A percentile compares a stretch with the other conserved stretches of the same genome.
phyloP scores from a whole-genome alignment of 495 filamentous ascomycete genomes.

The Hypomontagnella submonticulosa region DNA sequence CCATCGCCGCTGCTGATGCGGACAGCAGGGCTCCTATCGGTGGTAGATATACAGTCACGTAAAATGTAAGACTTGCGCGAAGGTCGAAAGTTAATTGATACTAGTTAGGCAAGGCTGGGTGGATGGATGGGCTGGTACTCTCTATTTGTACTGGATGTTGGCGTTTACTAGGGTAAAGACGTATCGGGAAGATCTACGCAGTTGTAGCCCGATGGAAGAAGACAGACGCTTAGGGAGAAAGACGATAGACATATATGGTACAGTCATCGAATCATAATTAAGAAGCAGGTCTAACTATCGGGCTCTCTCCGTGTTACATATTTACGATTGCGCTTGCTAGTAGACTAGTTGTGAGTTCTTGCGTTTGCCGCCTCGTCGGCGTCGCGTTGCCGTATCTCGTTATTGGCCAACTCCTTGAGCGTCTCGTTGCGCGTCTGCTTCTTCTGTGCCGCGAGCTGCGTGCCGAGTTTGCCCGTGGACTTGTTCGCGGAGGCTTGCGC shows the following conservation, averaged over 20 bases:
- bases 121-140: background rate
- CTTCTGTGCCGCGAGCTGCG: constrained; percentile 73
- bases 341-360: constrained; percentile 61
- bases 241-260: background rate
- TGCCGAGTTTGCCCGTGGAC: constrained; percentile 67
- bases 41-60: constrained; percentile 92
- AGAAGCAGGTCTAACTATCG: background rate
- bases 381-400: constrained; percentile 67
- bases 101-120: constrained; percentile 12
- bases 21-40: constrained; percentile 81
- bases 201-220: too few species aligned
- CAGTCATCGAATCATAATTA: too few species aligned
- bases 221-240: background rate
- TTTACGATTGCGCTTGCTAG: too few species aligned
- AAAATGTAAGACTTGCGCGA: constrained; percentile 25
- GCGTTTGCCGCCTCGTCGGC: constrained; percentile 64
- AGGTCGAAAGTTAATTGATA: constrained; percentile 9
- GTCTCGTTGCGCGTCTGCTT: constrained; percentile 70
- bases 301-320: background rate
- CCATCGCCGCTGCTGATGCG: constrained; percentile 85
- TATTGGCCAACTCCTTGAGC: constrained; percentile 64
- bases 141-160: constrained; percentile 23
- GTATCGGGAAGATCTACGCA: too few species aligned
- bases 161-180: constrained; percentile 17
- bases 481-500: constrained; percentile 49